Base-by-base conservation (phyloP, 192 early-diverging fungal genomes). In the Coemansia sp. region DNA sequence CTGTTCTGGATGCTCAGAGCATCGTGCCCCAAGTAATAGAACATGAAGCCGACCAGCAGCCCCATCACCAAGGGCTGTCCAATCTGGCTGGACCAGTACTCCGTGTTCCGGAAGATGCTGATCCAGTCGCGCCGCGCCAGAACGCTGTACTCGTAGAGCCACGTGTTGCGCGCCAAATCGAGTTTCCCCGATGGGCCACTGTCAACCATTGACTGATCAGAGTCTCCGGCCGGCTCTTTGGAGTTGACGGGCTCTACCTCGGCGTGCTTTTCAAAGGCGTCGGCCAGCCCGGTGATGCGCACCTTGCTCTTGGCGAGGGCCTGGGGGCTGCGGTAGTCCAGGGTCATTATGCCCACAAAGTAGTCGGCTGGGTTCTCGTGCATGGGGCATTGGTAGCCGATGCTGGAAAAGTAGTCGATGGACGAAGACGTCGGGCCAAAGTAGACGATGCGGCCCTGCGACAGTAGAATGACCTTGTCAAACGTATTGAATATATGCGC, bases 401-500 rank as follows among this genome's bases (percentile, higher is more conserved):
- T 47, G 9, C 32, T 32, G 27, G 60, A 66, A 56, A 84, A 80
- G 44, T 76, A 78, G 19, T 53, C 42, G 45, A 69, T 43, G 6
- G 75, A 59, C 22, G 53, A 53, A 1, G 57, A 53, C 3, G 66
- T 56, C 0, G 74, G 52, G 14, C 87, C 87, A 50, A 65, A 77
- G 42, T 82, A 88, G 17, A 86, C 66, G 3, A 72, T 44, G 12
- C 69, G 51, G 10, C 91, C 91, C 14, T 68, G 75, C 38, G 82
- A 72, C 31, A 91, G 56, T 33, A 94, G 52, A 26, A 90, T 76
- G 3, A 91, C 78, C 46, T 85, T 79, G 73, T 92, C 87, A 60
- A 94, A 92, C 14, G 86, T 68, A 14, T 75, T 73, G 67, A 85
- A 93, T 28, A 91, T 80, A 38, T 87, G 82, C 3, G 84, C 85